These are phyloP conservation scores for Fusarium kyushuense DNA, from an alignment of 2,329 filamentous ascomycete genomes.

Conservation along the genomic window DNA sequence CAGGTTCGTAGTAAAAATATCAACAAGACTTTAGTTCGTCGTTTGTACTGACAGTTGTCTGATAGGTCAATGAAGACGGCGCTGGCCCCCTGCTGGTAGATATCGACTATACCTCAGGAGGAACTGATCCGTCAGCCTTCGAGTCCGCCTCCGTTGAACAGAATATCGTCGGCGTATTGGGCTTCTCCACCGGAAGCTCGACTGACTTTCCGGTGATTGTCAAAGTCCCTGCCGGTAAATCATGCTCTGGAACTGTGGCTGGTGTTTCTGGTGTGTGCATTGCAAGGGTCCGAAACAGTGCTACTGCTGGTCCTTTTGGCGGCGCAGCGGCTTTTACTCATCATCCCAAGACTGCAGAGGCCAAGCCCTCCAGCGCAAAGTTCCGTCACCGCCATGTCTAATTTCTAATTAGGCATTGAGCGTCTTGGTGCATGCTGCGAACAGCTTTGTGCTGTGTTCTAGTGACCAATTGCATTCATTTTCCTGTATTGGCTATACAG, in stretches of 20 bases:
- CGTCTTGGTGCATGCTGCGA: no score
- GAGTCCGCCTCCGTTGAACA: background rate
- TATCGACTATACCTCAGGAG: conserved; percentile 11
- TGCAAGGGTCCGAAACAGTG: conserved; percentile 15
- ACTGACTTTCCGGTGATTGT: conserved; percentile 11
- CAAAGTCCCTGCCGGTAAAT: background rate
- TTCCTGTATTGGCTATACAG: no score
- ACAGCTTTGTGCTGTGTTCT: no score
- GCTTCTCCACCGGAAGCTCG: conserved; percentile 11
- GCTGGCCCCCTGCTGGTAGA: conserved; percentile 9
- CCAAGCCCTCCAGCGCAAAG: conserved; percentile 3
- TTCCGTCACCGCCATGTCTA: conserved; percentile 11
- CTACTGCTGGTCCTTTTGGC: conserved; percentile 15
- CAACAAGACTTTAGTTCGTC: background rate
- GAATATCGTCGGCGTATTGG: conserved; percentile 11
- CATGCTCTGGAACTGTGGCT: conserved; percentile 11
- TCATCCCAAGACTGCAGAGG: background rate
- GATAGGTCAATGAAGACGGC: conserved; percentile 11
- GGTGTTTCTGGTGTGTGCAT: conserved; percentile 12
- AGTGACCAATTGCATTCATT: no score
- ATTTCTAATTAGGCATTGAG: background rate
- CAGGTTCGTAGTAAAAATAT: conserved; percentile 4
- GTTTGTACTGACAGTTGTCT: background rate
- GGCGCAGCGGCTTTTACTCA: conserved; percentile 14
- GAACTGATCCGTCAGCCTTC: conserved; percentile 9